Evolutionary conservation across 2,329 filamentous ascomycete species (phyloP).

Genomic region (Pochonia chlamydosporia): DNA sequence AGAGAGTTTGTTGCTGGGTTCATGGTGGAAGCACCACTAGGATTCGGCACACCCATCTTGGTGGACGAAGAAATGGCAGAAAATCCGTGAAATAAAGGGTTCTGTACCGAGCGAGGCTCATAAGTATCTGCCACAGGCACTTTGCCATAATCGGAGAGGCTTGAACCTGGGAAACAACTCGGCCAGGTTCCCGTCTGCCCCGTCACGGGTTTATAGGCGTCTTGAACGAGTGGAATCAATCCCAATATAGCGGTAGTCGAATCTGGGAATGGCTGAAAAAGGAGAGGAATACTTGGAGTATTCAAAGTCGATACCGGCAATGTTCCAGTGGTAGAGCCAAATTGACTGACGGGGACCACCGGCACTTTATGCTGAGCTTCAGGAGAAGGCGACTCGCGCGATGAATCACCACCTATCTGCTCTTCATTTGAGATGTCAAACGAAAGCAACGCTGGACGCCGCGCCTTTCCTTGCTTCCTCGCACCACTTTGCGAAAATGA

Average conservation of each 20-base stretch:
- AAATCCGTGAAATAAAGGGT: neutral
- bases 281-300: neutral
- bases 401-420: neutral
- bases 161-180: neutral
- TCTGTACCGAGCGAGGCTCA: neutral
- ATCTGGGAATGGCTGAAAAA: neutral
- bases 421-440: neutral
- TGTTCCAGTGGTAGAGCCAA: neutral
- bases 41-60: neutral
- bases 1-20: constrained; percentile 7
- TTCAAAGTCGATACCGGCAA: neutral
- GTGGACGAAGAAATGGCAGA: neutral
- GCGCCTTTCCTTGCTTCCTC: neutral
- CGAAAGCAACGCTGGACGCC: neutral
- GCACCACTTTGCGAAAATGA: constrained; percentile 7
- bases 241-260: neutral
- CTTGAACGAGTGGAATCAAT: neutral
- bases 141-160: neutral
- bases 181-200: neutral
- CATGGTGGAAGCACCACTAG: neutral
- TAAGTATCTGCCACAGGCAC: neutral
- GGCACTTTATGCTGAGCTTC: neutral
- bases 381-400: neutral
- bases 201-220: neutral
- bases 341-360: neutral